A percentile compares a stretch with the other conserved stretches of the same genome.
Evolutionary conservation across 1,284 basidiomycete genomes (phyloP).

Genomic region (Retiboletus flavoniger): DNA sequence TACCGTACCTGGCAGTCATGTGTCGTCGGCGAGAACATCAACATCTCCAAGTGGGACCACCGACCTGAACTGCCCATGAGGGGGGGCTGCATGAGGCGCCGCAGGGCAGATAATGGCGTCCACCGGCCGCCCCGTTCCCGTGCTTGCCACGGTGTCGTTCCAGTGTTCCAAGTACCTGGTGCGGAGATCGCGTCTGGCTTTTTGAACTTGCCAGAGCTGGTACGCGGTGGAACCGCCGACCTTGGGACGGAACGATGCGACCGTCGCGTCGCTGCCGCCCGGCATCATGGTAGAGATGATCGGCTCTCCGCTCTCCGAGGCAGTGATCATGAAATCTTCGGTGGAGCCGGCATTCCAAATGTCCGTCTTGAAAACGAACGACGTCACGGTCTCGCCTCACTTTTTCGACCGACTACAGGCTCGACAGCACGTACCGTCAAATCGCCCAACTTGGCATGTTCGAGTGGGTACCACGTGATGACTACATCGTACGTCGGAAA

Average conservation of each 20-base stretch:
- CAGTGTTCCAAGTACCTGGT: conserved; percentile 56
- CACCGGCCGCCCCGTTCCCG: conserved; percentile 60
- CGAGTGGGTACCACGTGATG: conserved; percentile 44
- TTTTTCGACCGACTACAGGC: neutral
- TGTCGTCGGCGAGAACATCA: neutral
- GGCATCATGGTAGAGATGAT: conserved; percentile 48
- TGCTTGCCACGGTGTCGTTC: conserved; percentile 47
- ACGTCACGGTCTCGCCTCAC: neutral
- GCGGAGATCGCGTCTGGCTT: conserved; percentile 44
- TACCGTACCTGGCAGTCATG: conserved; percentile 36
- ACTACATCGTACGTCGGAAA: conserved; percentile 25
- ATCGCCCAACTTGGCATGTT: conserved; percentile 39
- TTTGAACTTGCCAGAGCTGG: conserved; percentile 57
- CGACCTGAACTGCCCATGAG: conserved; percentile 52
- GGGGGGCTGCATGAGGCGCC: conserved; percentile 51
- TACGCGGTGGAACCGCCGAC: conserved; percentile 40
- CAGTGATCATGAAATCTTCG: conserved; percentile 44
- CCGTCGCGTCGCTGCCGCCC: conserved; percentile 23
- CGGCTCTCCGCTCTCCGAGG: conserved; percentile 49
- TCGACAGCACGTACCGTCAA: conserved; percentile 34
- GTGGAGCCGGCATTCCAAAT: conserved; percentile 45
- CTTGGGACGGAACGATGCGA: conserved; percentile 21
- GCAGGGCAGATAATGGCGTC: conserved; percentile 63
- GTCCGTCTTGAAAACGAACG: conserved; percentile 27
- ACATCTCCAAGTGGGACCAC: conserved; percentile 13